Conservation (phyloP, 352 stramenopile genomes). For the Aphanomyces astaci region DNA sequence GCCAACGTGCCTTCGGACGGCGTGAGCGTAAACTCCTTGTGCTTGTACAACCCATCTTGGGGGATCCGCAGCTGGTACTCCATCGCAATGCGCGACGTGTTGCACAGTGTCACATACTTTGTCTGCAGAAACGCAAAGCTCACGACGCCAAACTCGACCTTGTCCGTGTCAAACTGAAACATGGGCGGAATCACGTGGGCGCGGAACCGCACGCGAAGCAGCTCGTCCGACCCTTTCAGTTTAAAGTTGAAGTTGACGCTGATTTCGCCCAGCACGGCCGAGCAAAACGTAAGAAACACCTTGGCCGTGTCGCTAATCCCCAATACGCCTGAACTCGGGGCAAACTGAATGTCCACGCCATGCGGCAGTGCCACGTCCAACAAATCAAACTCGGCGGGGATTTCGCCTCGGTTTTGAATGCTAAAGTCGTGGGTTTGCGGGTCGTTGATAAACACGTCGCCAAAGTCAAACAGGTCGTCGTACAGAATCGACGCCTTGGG, state of each 20-base stretch:
- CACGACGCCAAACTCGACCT: conserved; percentile 88
- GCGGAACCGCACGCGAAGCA: conserved; percentile 75
- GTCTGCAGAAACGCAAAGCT: conserved; percentile 86
- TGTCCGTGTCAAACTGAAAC: conserved; percentile 87
- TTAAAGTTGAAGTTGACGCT: conserved; percentile 77
- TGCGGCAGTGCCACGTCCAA: conserved; percentile 34
- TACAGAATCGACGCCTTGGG: conserved; percentile 89
- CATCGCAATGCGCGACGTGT: conserved; percentile 92
- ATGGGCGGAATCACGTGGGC: conserved; percentile 89
- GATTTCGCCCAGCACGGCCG: conserved; percentile 79
- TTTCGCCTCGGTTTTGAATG: conserved; percentile 93
- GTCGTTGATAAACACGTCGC: conserved; percentile 91
- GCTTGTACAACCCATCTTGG: conserved; percentile 85
- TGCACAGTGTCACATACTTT: conserved; percentile 73
- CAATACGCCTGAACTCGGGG: conserved; percentile 46
- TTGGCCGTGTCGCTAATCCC: conserved; percentile 74
- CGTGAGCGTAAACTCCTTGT: conserved; percentile 85
- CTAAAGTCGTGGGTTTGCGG: conserved; percentile 81
- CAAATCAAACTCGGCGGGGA: conserved; percentile 73
- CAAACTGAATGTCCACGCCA: conserved; percentile 32
- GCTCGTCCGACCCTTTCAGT: conserved; percentile 82
- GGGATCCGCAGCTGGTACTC: conserved; percentile 84
- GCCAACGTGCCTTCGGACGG: conserved; percentile 67
- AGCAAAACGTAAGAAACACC: conserved; percentile 82
- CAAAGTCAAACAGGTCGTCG: conserved; percentile 91